These are phyloP conservation scores for Cystobasidiaceae sp. DNA, from an alignment of 1,284 basidiomycete species.

Conservation along the genomic window DNA sequence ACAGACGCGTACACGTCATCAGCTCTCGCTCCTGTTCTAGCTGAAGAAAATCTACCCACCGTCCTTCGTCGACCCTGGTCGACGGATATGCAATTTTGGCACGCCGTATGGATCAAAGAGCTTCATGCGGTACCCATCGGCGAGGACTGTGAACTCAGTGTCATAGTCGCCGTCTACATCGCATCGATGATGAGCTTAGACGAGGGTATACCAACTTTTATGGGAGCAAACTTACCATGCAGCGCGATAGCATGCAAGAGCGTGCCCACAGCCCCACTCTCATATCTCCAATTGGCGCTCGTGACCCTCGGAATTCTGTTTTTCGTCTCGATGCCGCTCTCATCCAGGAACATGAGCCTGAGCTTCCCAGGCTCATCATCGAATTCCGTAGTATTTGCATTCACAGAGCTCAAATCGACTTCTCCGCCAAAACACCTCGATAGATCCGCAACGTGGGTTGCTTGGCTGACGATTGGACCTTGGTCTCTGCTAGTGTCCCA, in stretches of 20 bases:
- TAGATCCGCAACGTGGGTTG: slow-evolving; percentile 43
- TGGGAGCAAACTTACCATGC: slow-evolving; percentile 54
- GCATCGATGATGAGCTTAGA: too few species aligned
- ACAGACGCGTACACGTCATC: too few species aligned
- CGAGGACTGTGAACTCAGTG: slow-evolving; percentile 47
- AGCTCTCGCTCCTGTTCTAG: too few species aligned
- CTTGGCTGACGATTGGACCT: slow-evolving; percentile 42
- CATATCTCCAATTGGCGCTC: slow-evolving; percentile 66
- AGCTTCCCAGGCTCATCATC: slow-evolving; percentile 80
- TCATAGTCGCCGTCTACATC: background rate
- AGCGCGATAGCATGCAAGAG: slow-evolving; percentile 83
- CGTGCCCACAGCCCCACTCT: slow-evolving; percentile 79
- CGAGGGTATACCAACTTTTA: too few species aligned
- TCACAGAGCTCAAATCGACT: slow-evolving; percentile 74
- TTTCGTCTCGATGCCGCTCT: slow-evolving; percentile 58
- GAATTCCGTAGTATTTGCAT: slow-evolving; percentile 81
- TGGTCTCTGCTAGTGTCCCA: background rate
- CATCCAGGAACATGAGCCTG: slow-evolving; percentile 72
- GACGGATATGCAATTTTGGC: background rate
- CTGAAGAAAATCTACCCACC: too few species aligned
- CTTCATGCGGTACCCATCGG: slow-evolving; percentile 29
- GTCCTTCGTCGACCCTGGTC: background rate
- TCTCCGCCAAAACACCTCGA: slow-evolving; percentile 88
- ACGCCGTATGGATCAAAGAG: background rate
- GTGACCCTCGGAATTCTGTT: slow-evolving; percentile 55